These are phyloP conservation scores for Cercophora samala DNA, from an alignment of 495 filamentous ascomycete species.

Conservation along the genomic window DNA sequence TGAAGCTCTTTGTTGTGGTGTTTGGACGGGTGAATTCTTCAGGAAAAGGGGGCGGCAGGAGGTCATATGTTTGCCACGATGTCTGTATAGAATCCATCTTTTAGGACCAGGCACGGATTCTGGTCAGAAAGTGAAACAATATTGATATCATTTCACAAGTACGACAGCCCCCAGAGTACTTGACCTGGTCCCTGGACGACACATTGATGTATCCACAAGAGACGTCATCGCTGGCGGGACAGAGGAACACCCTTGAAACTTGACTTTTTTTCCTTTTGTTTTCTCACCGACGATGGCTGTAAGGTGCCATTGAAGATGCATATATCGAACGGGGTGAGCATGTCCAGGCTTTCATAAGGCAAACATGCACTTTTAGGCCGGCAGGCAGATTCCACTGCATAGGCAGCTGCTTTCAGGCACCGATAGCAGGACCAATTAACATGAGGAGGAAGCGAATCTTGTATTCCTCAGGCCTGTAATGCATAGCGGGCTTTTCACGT, in stretches of 20 bases:
- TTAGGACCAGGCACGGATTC: neutral
- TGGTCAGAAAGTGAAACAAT: neutral
- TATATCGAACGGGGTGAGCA: too few species aligned
- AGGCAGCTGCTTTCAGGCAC: too few species aligned
- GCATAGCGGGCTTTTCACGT: too few species aligned
- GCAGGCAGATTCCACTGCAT: too few species aligned
- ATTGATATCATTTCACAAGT: neutral
- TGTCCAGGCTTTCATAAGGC: too few species aligned
- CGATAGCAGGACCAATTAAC: too few species aligned
- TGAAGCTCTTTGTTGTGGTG: constrained; percentile 1
- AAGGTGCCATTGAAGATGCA: neutral
- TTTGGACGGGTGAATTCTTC: neutral
- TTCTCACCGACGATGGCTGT: neutral
- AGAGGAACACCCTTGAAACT: neutral
- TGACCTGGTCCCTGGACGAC: neutral
- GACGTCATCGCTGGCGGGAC: neutral
- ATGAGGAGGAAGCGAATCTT: too few species aligned
- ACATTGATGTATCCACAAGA: neutral
- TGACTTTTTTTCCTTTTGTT: neutral
- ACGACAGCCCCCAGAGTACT: neutral
- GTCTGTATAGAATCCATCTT: neutral
- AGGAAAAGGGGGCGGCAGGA: neutral
- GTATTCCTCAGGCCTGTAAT: too few species aligned
- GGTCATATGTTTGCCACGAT: neutral
- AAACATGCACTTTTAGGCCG: too few species aligned